A percentile compares a stretch with the other conserved stretches of the same genome.
Evolutionary conservation across 2,329 filamentous ascomycete genomes (phyloP).

Genomic region (Drechslerella coelobrocha): DNA sequence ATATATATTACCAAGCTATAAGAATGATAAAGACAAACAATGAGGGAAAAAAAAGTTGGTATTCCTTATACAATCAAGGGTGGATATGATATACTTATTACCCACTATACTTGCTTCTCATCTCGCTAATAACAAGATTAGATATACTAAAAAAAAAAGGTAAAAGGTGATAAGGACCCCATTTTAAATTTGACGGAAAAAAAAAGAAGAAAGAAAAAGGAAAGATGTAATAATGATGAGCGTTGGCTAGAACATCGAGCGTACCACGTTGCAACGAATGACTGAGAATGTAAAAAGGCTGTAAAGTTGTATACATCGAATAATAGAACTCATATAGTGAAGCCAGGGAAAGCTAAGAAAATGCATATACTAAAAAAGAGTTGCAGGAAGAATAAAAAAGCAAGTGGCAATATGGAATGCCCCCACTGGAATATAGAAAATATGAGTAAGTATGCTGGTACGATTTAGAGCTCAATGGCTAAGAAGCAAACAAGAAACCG

Average conservation of each 20-base stretch:
- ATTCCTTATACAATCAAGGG: too few species aligned
- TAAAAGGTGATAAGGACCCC: too few species aligned
- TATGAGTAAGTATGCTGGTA: not conserved
- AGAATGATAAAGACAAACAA: too few species aligned
- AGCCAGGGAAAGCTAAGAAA: not conserved
- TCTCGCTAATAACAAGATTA: too few species aligned
- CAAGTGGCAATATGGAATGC: not conserved
- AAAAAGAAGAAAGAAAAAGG: not conserved
- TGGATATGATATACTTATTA: too few species aligned
- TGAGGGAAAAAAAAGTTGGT: too few species aligned
- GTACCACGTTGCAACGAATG: conserved; percentile 24
- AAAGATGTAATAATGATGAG: conserved; percentile 10
- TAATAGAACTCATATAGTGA: conserved; percentile 26
- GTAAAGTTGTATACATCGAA: conserved; percentile 48
- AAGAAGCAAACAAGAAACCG: conserved; percentile 22
- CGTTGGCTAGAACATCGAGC: conserved; percentile 11
- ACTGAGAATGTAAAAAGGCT: conserved; percentile 22
- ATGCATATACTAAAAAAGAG: conserved; percentile 22
- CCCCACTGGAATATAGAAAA: not conserved
- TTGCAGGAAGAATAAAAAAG: conserved; percentile 23
- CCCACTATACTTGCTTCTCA: too few species aligned
- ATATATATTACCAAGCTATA: conserved; percentile 9
- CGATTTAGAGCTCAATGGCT: conserved; percentile 2
- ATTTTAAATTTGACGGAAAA: not conserved
- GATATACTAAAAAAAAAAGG: too few species aligned